phyloP scores from a whole-genome alignment of 768 basidiomycete species.

The Serendipita indica region DNA sequence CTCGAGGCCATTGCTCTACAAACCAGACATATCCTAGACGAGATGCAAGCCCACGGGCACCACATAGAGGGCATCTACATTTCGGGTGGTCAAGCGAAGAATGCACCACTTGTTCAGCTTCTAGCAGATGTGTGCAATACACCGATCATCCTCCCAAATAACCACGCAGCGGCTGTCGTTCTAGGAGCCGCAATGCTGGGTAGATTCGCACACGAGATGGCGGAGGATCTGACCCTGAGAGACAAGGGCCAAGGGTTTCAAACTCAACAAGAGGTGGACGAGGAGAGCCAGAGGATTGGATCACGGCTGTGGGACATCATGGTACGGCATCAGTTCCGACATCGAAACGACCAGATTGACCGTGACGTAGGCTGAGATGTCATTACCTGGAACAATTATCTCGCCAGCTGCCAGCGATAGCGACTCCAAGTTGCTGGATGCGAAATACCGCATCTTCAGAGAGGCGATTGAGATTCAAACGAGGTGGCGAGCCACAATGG shows the following conservation, averaged over 20 bases:
- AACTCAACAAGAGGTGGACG: slow-evolving; percentile 24
- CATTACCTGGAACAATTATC: slow-evolving; percentile 61
- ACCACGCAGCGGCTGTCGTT: slow-evolving; percentile 69
- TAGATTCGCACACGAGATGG: slow-evolving; percentile 59
- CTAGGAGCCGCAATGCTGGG: slow-evolving; percentile 91
- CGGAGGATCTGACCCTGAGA: slow-evolving; percentile 19
- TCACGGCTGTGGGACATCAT: slow-evolving; percentile 80
- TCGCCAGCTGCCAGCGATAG: slow-evolving; percentile 41
- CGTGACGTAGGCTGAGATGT: slow-evolving; percentile 67
- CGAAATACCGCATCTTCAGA: slow-evolving; percentile 87
- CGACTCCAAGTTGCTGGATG: slow-evolving; percentile 66
- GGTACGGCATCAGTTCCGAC: slow-evolving; percentile 31
- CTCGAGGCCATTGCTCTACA: slow-evolving; percentile 90
- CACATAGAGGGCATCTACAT: slow-evolving; percentile 72
- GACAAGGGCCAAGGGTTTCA: slow-evolving; percentile 20
- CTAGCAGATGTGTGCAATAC: slow-evolving; percentile 74
- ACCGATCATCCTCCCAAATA: slow-evolving; percentile 68
- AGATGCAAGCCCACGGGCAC: slow-evolving; percentile 80
- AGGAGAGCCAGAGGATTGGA: slow-evolving; percentile 34
- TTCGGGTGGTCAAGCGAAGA: slow-evolving; percentile 88
- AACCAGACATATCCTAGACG: slow-evolving; percentile 84
- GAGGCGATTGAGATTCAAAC: slow-evolving; percentile 82
- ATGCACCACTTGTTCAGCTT: slow-evolving; percentile 72
- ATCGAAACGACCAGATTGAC: neutral
- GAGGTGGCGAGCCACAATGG: slow-evolving; percentile 70